Evolutionary conservation across 2,329 filamentous ascomycete species (phyloP), one percentile per base, ranked within the genome.

Genomic region (Monosporascus sp.): DNA sequence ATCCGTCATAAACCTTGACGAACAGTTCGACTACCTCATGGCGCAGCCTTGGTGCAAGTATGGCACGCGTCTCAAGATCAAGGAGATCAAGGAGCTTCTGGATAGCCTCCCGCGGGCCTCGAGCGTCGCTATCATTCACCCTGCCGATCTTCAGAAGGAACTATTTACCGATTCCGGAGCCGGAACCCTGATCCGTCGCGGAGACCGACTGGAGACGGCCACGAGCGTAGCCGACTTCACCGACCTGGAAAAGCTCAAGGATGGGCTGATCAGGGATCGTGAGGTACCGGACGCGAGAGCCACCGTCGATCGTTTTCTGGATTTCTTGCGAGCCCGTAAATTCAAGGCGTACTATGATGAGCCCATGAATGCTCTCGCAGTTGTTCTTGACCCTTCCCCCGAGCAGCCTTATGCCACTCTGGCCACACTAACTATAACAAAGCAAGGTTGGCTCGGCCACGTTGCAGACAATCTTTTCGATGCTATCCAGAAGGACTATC

Each of bases 281-380:
- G 87, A 92, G 69, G 87, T 89, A 47, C 78, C 93, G 14, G 89
- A 96, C 72, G 87, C 91, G 19, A 84, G 84, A 60, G 87, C 89
- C 43, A 91, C 89, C 3, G 91, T 96, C 52, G 90, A 96, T 62
- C 85, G 88, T 60, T 97, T 95, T 69, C 75, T 97, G 17, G 84
- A 93, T 51, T 87, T 86, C 61, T 78, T 99, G 52, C 81, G 85
- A 68, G 81, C 82, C 58, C 85, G 86, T 59, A 80, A 88, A 8
- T 97, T 99, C 78, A 91, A 89, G 72, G 90, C 92, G 22, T 97
- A 96, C 78, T 96, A 89, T 63, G 93, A 99, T 64, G 92, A 96
- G 65, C 84, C 86, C 37, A 92, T 97, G 87, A 91, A 96, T 66
- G 93, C 92, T 56, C 78, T 99, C 45, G 92, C 89, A 26, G 87